These are phyloP conservation scores for Globomyces sp. DNA, from an alignment of 371 early-diverging fungal species.

Conservation along the genomic window DNA sequence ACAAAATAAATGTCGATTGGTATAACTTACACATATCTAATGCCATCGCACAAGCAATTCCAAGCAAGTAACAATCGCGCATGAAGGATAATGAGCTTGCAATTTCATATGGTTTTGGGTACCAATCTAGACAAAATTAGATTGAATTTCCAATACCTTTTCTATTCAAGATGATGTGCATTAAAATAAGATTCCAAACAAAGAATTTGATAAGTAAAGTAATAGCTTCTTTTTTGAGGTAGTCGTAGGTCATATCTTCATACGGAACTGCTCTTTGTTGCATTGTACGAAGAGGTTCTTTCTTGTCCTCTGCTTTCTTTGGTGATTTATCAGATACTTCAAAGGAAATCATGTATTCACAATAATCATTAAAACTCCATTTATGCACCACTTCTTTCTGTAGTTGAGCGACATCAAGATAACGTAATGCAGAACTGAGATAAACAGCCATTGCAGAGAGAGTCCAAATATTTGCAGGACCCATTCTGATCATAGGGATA, in stretches of 20 bases:
- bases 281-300: not conserved
- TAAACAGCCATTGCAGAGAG: not conserved
- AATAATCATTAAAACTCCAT: not conserved
- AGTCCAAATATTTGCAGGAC: not conserved
- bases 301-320: not conserved
- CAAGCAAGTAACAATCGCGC: slow-evolving; percentile 4
- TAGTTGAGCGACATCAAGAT: not conserved
- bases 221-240: not conserved
- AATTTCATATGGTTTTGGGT: slow-evolving; percentile 6
- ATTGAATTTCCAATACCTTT: too few species aligned
- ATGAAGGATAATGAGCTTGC: not conserved
- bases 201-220: not conserved
- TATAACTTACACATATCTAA: not conserved
- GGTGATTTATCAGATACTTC: not conserved
- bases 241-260: not conserved
- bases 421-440: not conserved
- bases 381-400: not conserved
- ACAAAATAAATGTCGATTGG: not conserved
- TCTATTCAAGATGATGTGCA: not conserved
- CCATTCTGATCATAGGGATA: not conserved
- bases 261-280: not conserved
- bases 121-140: not conserved
- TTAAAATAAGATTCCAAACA: not conserved
- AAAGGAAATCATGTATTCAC: not conserved
- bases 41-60: not conserved